Base-by-base conservation (phyloP, 768 basidiomycete species). In the Russula olivacea region DNA sequence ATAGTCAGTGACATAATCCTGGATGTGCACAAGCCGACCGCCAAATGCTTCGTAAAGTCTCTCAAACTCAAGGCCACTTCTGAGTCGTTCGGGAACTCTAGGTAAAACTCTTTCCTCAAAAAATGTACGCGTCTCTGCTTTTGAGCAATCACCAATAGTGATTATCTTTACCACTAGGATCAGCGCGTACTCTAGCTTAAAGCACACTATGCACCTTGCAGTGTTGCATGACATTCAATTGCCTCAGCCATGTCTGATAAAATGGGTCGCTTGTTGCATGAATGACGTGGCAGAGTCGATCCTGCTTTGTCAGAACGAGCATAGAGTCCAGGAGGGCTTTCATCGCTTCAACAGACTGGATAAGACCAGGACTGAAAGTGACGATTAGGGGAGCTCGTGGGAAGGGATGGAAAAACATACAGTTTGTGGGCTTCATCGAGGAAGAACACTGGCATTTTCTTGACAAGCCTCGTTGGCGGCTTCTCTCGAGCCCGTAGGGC, bases 371-470 rank as follows among this genome's bases (percentile, higher is more conserved):
- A 52, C 85, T 92, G 69, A 12, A 32, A 54, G 28, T 25, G 38
- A 36, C 38, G 6, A 30, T 63, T 40, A 49, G 17, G 59, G 10
- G 28, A 15, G 34, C 2, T 48, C 21, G 14, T 23, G 34, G 30
- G 15, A 49, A 30, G 38, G 21, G 15, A 19, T 10, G 28, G 30
- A 41, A 41, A 19, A n/a, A 66, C 84, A 40, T 71, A 90, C 86
- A 92, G 74, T 72, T 87, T 89, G 70, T 93, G 91, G 2, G 90
- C 89, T 71, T 93, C 91, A 66, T 93, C 91, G 64, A 93, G 83
- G 71, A 93, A 88, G 61, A 93, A 80, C 14, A 89, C 88, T 1
- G 89, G 89, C 71, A 87, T 82, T 74, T 83, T 87, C 78, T 92
- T 93, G 36, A 72, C 74, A 57, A 73, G 72, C 65, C 72, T 66